These are phyloP conservation scores for Ganoderma boninense DNA, from an alignment of 1,284 basidiomycete species.

Conservation along the genomic window DNA sequence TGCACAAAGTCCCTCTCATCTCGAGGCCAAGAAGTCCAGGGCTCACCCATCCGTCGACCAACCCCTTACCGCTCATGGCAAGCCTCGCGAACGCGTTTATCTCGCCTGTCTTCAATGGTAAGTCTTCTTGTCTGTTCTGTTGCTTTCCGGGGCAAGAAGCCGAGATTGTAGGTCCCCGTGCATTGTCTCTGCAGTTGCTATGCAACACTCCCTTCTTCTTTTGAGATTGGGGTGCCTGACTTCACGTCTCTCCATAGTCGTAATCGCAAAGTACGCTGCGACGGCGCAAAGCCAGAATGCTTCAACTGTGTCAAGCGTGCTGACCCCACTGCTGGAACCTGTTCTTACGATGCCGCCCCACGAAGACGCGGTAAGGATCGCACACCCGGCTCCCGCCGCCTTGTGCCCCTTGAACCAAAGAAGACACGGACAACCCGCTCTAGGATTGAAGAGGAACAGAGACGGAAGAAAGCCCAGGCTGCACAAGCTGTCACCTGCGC, in stretches of 20 bases:
- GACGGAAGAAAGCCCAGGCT: conserved; percentile 18
- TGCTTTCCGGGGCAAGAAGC: background rate
- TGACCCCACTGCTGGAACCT: conserved; percentile 33
- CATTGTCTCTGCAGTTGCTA: background rate
- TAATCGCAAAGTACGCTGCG: conserved; percentile 79
- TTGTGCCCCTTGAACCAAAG: conserved; percentile 37
- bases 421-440: conserved; percentile 30
- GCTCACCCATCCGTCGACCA: conserved; percentile 8
- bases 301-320: conserved; percentile 67
- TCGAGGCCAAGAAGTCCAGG: background rate
- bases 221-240: background rate
- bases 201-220: background rate
- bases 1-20: background rate
- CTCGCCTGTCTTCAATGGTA: conserved; percentile 27
- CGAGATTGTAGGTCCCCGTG: background rate
- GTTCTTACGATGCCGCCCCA: conserved; percentile 69
- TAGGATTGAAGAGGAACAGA: conserved; percentile 24
- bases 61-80: conserved; percentile 26
- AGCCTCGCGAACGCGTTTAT: conserved; percentile 28
- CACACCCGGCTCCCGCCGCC: conserved; percentile 75
- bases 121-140: conserved; percentile 1
- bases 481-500: background rate
- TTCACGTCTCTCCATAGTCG: conserved; percentile 53
- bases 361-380: conserved; percentile 78
- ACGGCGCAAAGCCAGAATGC: conserved; percentile 77